These are phyloP conservation scores for Tuber borchii DNA, from an alignment of 495 filamentous ascomycete species.

Conservation along the genomic window DNA sequence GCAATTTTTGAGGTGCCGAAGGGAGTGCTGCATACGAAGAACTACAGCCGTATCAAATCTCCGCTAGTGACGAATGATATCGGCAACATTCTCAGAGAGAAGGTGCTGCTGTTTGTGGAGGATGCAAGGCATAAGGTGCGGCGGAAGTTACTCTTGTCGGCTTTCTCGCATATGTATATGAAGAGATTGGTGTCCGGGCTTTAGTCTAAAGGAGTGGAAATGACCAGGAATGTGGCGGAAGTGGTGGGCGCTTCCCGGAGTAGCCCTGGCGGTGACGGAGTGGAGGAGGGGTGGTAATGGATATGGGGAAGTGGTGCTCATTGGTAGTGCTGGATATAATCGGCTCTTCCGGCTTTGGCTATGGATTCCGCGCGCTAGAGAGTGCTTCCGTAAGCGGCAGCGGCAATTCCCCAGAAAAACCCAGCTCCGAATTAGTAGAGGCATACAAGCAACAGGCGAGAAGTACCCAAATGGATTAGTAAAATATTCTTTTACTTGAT, in stretches of 20 bases:
- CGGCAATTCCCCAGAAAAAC: conserved; percentile 9
- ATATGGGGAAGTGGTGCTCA: conserved; percentile 41
- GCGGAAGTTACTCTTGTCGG: conserved; percentile 72
- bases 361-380: conserved; percentile 46
- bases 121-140: conserved; percentile 60
- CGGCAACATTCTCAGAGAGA: conserved; percentile 69
- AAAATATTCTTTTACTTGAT: too few relatives aligned
- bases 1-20: conserved; percentile 42
- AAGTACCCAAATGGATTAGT: too few relatives aligned
- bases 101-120: conserved; percentile 44
- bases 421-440: conserved; percentile 48
- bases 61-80: conserved; percentile 50
- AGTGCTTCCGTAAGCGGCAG: conserved; percentile 45
- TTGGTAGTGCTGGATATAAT: conserved; percentile 43
- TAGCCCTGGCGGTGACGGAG: conserved; percentile 13
- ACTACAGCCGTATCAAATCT: too few relatives aligned
- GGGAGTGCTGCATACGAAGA: too few relatives aligned
- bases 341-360: too few relatives aligned
- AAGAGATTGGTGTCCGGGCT: conserved; percentile 75
- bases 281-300: not conserved
- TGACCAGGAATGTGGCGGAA: not conserved
- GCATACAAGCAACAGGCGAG: conserved; percentile 47
- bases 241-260: conserved; percentile 38
- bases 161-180: conserved; percentile 79
- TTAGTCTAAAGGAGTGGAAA: conserved; percentile 52